A percentile compares a stretch with the other conserved stretches of the same genome.
These are phyloP conservation scores for Boeremia lycopersici DNA, from an alignment of 2,329 filamentous ascomycete genomes.

Conservation along the genomic window DNA sequence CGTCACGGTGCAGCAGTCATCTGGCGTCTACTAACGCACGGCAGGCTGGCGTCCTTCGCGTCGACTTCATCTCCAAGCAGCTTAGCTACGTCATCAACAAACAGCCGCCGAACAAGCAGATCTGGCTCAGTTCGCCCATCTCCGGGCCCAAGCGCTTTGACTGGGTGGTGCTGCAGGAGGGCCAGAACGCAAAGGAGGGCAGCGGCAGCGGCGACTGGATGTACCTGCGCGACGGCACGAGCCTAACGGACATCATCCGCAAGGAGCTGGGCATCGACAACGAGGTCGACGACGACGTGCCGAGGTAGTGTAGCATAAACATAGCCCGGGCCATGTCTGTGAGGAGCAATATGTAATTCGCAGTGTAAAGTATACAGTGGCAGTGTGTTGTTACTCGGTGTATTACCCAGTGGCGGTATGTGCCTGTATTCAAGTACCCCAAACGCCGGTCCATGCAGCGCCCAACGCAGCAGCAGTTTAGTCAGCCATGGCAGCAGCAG, in stretches of 20 bases:
- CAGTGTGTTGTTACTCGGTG: no score
- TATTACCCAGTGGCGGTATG: background rate
- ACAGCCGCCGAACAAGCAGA: slow-evolving; percentile 95
- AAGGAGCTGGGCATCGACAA: slow-evolving; percentile 74
- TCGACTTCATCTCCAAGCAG: slow-evolving; percentile 71
- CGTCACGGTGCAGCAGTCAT: background rate
- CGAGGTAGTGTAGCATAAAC: slow-evolving; percentile 24
- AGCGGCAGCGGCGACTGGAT: slow-evolving; percentile 80
- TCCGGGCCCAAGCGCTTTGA: slow-evolving; percentile 95
- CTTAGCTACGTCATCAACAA: slow-evolving; percentile 93
- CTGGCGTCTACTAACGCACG: background rate
- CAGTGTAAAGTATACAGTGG: background rate
- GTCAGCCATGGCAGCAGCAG: background rate
- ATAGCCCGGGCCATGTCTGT: background rate
- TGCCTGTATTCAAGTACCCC: slow-evolving; percentile 4
- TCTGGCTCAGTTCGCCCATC: slow-evolving; percentile 92
- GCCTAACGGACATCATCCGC: slow-evolving; percentile 72
- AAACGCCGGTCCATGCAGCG: slow-evolving; percentile 19
- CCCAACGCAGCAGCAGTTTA: background rate
- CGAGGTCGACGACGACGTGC: slow-evolving; percentile 38
- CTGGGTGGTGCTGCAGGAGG: slow-evolving; percentile 77
- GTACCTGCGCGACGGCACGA: slow-evolving; percentile 82
- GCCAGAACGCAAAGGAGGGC: slow-evolving; percentile 79
- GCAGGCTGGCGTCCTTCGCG: slow-evolving; percentile 83
- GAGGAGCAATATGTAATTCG: no score